Evolutionary conservation across 2,329 filamentous ascomycete genomes (phyloP).

Genomic region (Geosmithia flava): DNA sequence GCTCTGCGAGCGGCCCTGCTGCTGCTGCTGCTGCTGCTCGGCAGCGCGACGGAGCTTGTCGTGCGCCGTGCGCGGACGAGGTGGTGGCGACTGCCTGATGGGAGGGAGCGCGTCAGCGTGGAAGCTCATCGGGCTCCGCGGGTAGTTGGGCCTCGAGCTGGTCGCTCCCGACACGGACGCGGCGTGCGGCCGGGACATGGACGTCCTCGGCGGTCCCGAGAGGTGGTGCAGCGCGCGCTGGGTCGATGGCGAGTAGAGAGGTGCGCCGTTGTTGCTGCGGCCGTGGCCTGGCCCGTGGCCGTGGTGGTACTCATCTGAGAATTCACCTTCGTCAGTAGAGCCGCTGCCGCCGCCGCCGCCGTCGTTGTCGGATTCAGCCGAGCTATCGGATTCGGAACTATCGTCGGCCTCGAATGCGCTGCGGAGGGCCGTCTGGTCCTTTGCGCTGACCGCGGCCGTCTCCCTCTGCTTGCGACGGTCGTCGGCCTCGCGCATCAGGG

Average conservation of each 20-base stretch:
- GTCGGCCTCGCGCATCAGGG: conserved; percentile 50
- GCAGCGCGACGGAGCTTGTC: conserved; percentile 29
- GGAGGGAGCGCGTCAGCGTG: conserved; percentile 10
- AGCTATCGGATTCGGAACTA: conserved; percentile 27
- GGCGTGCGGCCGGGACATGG: conserved; percentile 8
- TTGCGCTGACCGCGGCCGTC: conserved; percentile 12
- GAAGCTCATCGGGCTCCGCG: conserved; percentile 19
- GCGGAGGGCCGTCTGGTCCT: conserved; percentile 21
- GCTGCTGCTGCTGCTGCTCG: conserved; percentile 2
- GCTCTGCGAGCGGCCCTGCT: conserved; percentile 31
- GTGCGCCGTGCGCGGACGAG: conserved; percentile 42
- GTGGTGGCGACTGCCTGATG: conserved; percentile 11
- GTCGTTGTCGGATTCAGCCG: conserved; percentile 15
- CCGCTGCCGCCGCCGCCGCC: too few species aligned
- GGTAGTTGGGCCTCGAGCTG: conserved; percentile 16
- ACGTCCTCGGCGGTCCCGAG: conserved; percentile 25
- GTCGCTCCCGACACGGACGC: conserved; percentile 8
- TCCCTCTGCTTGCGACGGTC: conserved; percentile 30
- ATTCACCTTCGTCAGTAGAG: conserved; percentile 16
- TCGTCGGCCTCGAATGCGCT: conserved; percentile 41
- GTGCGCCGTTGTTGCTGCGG: conserved; percentile 2
- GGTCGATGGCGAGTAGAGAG: conserved; percentile 30
- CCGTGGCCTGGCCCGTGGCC: background rate
- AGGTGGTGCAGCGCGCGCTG: conserved; percentile 39
- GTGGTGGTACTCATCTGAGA: background rate